These are phyloP conservation scores for Stipa capillata DNA, from an alignment of 176 grass and related monocot genomes.

Conservation along the genomic window DNA sequence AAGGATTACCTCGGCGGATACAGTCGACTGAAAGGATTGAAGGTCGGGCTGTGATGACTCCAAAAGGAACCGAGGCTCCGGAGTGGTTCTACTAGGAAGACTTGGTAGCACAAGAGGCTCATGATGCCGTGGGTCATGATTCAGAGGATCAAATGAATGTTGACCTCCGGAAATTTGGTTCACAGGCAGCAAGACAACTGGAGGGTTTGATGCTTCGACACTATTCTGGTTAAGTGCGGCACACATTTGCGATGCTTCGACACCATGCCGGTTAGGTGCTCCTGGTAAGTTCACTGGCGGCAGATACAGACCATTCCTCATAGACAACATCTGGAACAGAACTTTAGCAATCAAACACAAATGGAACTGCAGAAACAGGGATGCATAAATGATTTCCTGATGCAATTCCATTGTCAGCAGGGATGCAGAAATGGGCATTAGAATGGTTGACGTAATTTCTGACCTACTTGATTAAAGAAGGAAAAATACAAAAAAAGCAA, in stretches of 20 bases:
- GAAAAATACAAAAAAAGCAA: neutral
- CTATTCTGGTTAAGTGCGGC: conserved; percentile 11
- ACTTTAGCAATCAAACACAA: neutral
- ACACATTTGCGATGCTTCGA: conserved; percentile 36
- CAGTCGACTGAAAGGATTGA: conserved; percentile 30
- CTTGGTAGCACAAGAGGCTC: conserved; percentile 18
- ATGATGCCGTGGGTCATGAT: conserved; percentile 15
- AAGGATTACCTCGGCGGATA: conserved; percentile 50
- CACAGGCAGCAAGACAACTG: conserved; percentile 17
- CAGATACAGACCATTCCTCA: conserved; percentile 73
- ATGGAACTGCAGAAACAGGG: neutral
- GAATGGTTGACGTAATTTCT: neutral
- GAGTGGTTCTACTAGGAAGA: conserved; percentile 15
- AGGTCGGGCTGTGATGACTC: conserved; percentile 28
- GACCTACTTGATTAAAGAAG: neutral
- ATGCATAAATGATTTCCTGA: neutral
- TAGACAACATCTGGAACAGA: conserved; percentile 62
- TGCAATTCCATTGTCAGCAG: neutral
- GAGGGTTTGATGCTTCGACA: conserved; percentile 15
- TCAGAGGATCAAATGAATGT: conserved; percentile 16
- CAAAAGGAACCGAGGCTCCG: conserved; percentile 24
- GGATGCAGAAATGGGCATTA: neutral
- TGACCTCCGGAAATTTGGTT: conserved; percentile 25
- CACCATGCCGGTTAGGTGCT: conserved; percentile 34
- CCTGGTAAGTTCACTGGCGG: conserved; percentile 47